Percentiles rank a stretch among this genome's conserved stretches.
phyloP scores from a whole-genome alignment of 495 filamentous ascomycete genomes.

The Usnea hakonensis region DNA sequence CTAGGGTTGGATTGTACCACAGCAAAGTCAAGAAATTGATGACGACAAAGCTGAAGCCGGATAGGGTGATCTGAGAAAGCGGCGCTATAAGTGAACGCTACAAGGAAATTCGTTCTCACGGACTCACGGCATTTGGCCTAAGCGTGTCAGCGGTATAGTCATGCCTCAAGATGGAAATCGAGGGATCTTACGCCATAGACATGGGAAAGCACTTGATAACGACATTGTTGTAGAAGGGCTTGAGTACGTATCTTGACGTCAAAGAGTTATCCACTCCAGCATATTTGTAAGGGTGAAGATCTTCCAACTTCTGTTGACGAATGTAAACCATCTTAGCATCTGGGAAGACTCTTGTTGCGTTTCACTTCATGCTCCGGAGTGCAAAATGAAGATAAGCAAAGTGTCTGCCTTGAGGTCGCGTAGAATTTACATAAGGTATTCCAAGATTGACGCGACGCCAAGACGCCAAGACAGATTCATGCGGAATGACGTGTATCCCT shows the following conservation, averaged over 20 bases:
- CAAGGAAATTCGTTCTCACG: neutral
- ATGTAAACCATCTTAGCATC: constrained; percentile 67
- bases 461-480: neutral
- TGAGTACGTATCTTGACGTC: constrained; percentile 81
- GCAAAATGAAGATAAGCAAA: neutral
- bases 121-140: neutral
- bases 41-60: constrained; percentile 85
- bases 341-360: neutral
- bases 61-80: constrained; percentile 59
- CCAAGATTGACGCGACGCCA: constrained; percentile 4
- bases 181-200: constrained; percentile 76
- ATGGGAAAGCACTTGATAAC: constrained; percentile 92
- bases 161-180: neutral
- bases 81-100: neutral
- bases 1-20: constrained; percentile 92
- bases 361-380: too few relatives aligned
- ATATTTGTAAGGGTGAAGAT: constrained; percentile 87
- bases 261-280: constrained; percentile 82
- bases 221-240: constrained; percentile 93
- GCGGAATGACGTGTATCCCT: neutral
- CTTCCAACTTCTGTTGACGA: constrained; percentile 79
- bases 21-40: constrained; percentile 87
- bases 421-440: neutral
- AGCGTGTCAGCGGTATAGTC: neutral
- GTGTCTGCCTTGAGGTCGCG: neutral